These are phyloP conservation scores for Paecilomyces sp. DNA, from an alignment of 2,329 filamentous ascomycete species.

Conservation along the genomic window DNA sequence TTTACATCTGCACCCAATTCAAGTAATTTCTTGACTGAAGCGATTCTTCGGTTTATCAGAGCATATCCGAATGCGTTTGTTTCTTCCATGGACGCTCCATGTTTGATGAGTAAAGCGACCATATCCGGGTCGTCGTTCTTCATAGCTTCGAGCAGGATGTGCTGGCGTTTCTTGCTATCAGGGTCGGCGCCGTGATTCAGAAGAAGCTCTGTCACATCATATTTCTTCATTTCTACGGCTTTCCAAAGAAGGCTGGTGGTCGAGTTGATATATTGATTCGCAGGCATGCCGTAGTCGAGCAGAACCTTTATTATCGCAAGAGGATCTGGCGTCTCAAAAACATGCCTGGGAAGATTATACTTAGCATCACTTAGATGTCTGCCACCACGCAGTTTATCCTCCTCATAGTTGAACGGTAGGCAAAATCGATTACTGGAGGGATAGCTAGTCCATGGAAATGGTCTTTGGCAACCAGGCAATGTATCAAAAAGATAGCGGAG, in stretches of 20 bases:
- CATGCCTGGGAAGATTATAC: not conserved
- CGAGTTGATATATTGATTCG: not conserved
- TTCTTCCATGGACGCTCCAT: not conserved
- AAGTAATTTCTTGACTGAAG: not conserved
- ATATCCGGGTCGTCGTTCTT: not conserved
- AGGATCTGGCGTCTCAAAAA: not conserved
- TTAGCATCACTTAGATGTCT: too few relatives aligned
- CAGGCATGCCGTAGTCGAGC: not conserved
- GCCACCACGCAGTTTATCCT: not conserved
- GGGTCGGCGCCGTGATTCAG: not conserved
- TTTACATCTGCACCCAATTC: not conserved
- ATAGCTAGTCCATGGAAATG: not conserved
- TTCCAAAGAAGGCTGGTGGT: not conserved
- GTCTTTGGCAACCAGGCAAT: not conserved
- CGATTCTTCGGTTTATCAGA: not conserved
- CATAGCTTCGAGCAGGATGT: not conserved
- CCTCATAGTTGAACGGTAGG: not conserved
- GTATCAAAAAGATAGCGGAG: not conserved
- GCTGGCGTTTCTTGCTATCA: not conserved
- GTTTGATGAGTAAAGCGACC: not conserved
- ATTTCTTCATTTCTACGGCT: not conserved
- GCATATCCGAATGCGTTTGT: not conserved
- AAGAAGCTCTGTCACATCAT: not conserved
- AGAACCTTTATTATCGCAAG: not conserved
- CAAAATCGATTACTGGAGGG: not conserved